These are phyloP conservation scores for Santalum album DNA, from an alignment of 164 flowering plant species.

Conservation along the genomic window DNA sequence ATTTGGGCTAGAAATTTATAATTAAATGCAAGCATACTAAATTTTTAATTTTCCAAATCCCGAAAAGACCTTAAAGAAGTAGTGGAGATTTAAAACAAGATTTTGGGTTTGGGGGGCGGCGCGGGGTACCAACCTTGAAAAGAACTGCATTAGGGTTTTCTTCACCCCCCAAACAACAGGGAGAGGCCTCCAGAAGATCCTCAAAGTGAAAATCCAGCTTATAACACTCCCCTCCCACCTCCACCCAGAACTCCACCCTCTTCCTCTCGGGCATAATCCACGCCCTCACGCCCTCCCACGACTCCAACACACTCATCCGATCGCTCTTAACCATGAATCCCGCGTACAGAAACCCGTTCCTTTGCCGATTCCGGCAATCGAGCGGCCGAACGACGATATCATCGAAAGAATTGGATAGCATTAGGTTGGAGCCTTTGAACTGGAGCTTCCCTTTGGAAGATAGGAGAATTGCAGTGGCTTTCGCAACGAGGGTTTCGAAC, in stretches of 20 bases:
- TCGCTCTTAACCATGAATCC: conserved; percentile 44
- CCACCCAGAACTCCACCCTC: conserved; percentile 55
- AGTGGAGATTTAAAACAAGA: no score
- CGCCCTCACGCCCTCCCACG: conserved; percentile 48
- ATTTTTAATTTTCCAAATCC: no score
- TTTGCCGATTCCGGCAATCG: conserved; percentile 26
- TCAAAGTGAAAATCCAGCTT: conserved; percentile 58
- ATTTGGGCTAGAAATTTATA: no score
- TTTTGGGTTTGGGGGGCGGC: no score
- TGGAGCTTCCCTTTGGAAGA: conserved; percentile 31
- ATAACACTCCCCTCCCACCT: conserved; percentile 23
- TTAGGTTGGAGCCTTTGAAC: conserved; percentile 35
- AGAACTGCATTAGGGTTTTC: conserved; percentile 41
- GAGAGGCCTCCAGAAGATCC: conserved; percentile 44
- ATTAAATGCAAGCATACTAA: no score
- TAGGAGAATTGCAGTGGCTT: conserved; percentile 26
- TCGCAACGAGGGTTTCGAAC: conserved; percentile 44
- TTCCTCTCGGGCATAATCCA: conserved; percentile 77
- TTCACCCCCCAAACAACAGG: conserved; percentile 32
- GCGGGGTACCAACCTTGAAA: no score
- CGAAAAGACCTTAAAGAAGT: no score
- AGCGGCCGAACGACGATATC: conserved; percentile 59
- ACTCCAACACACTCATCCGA: conserved; percentile 39
- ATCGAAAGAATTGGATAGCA: conserved; percentile 33
- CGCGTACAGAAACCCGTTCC: conserved; percentile 34